phyloP scores from a whole-genome alignment of 345 rosid genomes.

The Corchorus capsularis region DNA sequence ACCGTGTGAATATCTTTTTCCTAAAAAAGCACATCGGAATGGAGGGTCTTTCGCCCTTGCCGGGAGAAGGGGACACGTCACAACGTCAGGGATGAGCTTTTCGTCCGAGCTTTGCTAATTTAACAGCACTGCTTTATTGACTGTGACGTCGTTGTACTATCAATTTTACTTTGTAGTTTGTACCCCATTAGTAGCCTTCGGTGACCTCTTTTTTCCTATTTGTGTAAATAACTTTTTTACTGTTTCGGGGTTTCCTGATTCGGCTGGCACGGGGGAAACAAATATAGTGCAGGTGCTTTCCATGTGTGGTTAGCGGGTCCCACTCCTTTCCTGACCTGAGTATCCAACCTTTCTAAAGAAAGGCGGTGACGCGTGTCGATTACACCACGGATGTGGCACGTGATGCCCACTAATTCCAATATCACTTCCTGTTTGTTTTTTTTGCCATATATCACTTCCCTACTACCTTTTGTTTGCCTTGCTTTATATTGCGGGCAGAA shows the following conservation, averaged over 20 bases:
- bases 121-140: slow-evolving; percentile 16
- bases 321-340: neutral
- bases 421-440: neutral
- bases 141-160: neutral
- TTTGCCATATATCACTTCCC: neutral
- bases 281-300: neutral
- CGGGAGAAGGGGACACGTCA: slow-evolving; percentile 1
- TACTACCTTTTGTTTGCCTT: slow-evolving; percentile 3
- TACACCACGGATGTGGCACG: slow-evolving; percentile 12
- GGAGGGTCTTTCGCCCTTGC: neutral
- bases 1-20: no score
- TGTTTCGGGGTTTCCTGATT: neutral
- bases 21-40: neutral
- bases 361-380: slow-evolving; percentile 8
- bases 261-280: neutral
- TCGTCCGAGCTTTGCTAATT: neutral
- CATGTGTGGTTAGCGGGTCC: neutral
- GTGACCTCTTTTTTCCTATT: no score
- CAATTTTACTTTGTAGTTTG: neutral
- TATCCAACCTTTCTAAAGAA: neutral
- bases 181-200: neutral
- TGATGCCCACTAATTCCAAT: slow-evolving; percentile 13
- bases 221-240: neutral
- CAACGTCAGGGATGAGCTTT: neutral
- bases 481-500: no score